Conservation (phyloP, 345 rosid genomes). For the Acer saccharum region DNA sequence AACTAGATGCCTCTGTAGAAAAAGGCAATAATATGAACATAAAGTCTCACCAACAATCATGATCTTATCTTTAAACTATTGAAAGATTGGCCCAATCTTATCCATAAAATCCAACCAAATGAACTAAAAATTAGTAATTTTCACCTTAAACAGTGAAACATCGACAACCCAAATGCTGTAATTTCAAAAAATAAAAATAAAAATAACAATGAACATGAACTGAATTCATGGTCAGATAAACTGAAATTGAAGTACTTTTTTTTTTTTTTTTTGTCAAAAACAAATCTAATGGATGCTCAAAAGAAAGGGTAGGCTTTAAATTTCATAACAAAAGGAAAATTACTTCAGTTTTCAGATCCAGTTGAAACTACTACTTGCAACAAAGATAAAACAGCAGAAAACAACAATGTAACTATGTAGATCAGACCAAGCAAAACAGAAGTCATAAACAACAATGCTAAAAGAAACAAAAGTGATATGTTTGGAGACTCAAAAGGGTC, state of each 20-base stretch:
- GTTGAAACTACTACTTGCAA: constrained; percentile 9
- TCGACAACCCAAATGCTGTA: background rate
- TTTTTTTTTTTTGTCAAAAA: background rate
- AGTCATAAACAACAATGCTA: background rate
- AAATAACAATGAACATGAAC: background rate
- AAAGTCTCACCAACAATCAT: background rate
- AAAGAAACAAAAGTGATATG: background rate
- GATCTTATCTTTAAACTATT: background rate
- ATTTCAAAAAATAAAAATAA: background rate
- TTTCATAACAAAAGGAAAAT: constrained; percentile 4
- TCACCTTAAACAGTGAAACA: background rate
- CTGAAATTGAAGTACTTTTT: background rate
- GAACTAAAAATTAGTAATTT: background rate
- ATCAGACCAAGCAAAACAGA: constrained; percentile 8
- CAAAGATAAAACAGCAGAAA: background rate
- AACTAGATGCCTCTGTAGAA: background rate
- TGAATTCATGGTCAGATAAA: constrained; percentile 14
- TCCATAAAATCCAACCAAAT: background rate
- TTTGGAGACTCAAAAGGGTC: too few species aligned
- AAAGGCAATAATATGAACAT: background rate
- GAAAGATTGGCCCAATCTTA: background rate
- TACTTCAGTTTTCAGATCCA: constrained; percentile 48
- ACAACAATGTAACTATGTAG: background rate
- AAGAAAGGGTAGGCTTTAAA: constrained; percentile 10
- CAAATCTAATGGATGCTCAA: background rate